These are phyloP conservation scores for Fraxinus latifolia DNA, from an alignment of 305 asterid genomes.

Conservation along the genomic window DNA sequence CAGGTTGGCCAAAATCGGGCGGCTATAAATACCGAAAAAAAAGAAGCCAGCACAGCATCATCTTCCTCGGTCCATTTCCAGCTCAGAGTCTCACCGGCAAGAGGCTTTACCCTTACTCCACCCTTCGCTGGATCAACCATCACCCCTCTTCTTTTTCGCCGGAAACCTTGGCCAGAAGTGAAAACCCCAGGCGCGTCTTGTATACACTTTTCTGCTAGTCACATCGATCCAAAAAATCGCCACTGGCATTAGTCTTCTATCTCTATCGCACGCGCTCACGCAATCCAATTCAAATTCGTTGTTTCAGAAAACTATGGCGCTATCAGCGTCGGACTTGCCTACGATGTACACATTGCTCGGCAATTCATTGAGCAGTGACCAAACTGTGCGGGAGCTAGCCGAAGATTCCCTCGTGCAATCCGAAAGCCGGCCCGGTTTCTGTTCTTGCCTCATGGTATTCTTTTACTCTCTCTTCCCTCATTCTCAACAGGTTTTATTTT, in stretches of 20 bases:
- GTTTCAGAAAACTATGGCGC: conserved; percentile 48
- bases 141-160: conserved; percentile 14
- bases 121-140: conserved; percentile 33
- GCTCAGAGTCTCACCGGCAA: conserved; percentile 31
- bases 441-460: conserved; percentile 89
- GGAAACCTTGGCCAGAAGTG: conserved; percentile 17
- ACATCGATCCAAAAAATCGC: conserved; percentile 33
- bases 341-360: conserved; percentile 69
- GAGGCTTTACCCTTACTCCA: conserved; percentile 36
- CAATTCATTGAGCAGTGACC: conserved; percentile 72
- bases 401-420: conserved; percentile 72
- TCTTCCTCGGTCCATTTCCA: conserved; percentile 17
- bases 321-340: conserved; percentile 84
- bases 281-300: background rate
- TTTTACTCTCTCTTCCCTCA: background rate
- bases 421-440: conserved; percentile 86
- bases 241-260: background rate
- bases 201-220: conserved; percentile 26
- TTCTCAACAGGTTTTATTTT: background rate
- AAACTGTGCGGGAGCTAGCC: conserved; percentile 78
- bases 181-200: conserved; percentile 13
- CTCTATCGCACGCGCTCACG: background rate
- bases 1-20: background rate
- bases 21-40: background rate
- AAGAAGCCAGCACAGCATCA: background rate